Percentiles rank a stretch among this genome's conserved stretches.
Conservation (phyloP, 2,329 filamentous ascomycete genomes). For the Gyromitra esculenta region DNA sequence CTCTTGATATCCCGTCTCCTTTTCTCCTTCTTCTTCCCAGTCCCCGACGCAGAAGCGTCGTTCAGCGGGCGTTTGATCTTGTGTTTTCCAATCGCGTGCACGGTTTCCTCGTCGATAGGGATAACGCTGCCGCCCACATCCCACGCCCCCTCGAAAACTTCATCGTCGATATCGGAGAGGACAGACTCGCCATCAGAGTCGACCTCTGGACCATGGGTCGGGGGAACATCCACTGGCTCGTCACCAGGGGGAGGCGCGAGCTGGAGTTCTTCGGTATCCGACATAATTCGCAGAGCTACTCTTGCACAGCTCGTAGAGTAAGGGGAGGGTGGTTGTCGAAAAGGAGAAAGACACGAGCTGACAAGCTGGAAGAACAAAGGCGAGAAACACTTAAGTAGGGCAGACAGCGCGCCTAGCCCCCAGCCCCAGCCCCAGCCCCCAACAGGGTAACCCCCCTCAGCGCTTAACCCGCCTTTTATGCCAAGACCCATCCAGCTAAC, state of each 20-base stretch:
- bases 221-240: conserved; percentile 58
- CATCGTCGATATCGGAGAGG: conserved; percentile 75
- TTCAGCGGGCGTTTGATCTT: conserved; percentile 65
- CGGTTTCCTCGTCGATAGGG: conserved; percentile 71
- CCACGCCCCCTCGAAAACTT: conserved; percentile 73
- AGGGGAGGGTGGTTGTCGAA: not conserved
- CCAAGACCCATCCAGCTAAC: conserved; percentile 3
- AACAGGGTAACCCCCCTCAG: not conserved
- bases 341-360: conserved; percentile 2
- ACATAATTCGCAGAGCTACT: conserved; percentile 59
- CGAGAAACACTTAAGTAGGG: conserved; percentile 16
- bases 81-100: conserved; percentile 71
- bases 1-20: conserved; percentile 73
- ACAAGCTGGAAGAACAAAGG: conserved; percentile 10
- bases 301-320: not conserved
- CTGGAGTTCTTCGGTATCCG: conserved; percentile 61
- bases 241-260: conserved; percentile 18
- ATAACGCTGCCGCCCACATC: conserved; percentile 63
- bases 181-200: conserved; percentile 68
- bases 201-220: conserved; percentile 60
- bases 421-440: not conserved
- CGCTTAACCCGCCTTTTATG: not conserved
- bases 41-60: conserved; percentile 71
- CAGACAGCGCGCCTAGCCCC: not conserved
- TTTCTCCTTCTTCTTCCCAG: conserved; percentile 69